Base-by-base conservation (phyloP, 331 rosid species). In the Rosa hybrid region DNA sequence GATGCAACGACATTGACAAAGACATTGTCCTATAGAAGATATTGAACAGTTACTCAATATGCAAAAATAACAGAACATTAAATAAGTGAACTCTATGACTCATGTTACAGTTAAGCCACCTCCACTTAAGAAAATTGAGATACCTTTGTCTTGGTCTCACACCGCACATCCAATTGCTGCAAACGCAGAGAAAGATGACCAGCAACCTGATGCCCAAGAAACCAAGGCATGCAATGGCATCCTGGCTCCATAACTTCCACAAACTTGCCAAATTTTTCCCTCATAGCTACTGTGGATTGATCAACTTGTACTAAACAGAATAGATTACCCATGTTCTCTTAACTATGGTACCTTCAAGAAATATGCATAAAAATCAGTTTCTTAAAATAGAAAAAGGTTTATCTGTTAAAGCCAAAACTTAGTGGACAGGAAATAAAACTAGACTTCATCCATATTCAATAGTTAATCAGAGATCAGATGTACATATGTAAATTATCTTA, bases 91-190 rank as follows among this genome's bases (percentile, higher is more conserved):
- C 42, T 46, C 39, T 45, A 54, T 20, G 75, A 21, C 14, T 7
- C 38, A 76, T 27, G 46, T 11, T 11, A 30, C 34, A 78, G n/a
- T 63, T 42, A 39, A 81, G 60, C 53, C 67, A 42, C 69, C 48
- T 68, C 45, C 34, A 51, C 50, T 63, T 3, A 56, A 5, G 44
- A 16, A 82, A 56, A 78, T 62, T 49, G 53, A 49, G 75, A 60
- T 79, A 94, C 98, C 97, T 94, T 92, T 44, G 98, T 91, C 90
- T 94, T 94, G 83, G 97, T 94, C 86, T 94, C 98, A 57, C 97
- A 94, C 7, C 82, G 81, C 68, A 94, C 87, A 53, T 94, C 97
- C 89, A 94, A 72, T 77, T 94, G 98, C 87, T 92, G 97, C 81
- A 94, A 74, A 60, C 98, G 90, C 59, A 92, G 95, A 84, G 98